phyloP scores from a whole-genome alignment of 2,329 filamentous ascomycete genomes.

The Venturia asperata region DNA sequence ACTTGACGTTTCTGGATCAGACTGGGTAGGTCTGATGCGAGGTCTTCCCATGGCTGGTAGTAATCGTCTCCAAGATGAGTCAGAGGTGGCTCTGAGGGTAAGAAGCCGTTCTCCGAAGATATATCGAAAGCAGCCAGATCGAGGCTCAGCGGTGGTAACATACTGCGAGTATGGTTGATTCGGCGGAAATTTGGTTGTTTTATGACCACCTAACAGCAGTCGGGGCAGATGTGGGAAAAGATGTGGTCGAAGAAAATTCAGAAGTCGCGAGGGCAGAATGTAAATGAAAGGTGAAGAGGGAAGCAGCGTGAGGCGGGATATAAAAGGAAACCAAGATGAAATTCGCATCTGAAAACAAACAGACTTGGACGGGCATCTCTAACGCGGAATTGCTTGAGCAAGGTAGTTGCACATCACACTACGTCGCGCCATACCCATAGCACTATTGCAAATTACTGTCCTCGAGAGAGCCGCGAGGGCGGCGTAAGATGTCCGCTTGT shows the following conservation, averaged over 20 bases:
- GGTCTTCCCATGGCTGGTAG: slow-evolving; percentile 81
- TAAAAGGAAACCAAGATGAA: too few species aligned
- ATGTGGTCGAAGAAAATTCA: background rate
- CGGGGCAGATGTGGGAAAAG: background rate
- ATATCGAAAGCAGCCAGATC: slow-evolving; percentile 3
- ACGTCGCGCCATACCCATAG: background rate
- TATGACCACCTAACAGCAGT: background rate
- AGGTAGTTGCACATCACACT: background rate
- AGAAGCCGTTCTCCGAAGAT: slow-evolving; percentile 61
- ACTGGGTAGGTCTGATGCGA: slow-evolving; percentile 67
- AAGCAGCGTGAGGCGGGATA: too few species aligned
- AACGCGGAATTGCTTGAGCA: background rate
- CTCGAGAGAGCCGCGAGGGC: background rate
- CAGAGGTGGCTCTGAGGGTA: slow-evolving; percentile 66
- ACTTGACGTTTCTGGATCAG: slow-evolving; percentile 69
- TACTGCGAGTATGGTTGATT: background rate
- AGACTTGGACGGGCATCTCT: background rate
- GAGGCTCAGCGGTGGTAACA: background rate
- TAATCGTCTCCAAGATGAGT: slow-evolving; percentile 69
- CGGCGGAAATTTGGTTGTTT: too few species aligned
- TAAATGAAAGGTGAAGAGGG: too few species aligned
- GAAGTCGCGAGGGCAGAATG: too few species aligned
- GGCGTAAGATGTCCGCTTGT: background rate
- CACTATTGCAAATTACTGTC: background rate
- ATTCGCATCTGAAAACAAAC: background rate